Base-by-base conservation (phyloP, 208 protist genomes). In the Naegleria gruberi region DNA sequence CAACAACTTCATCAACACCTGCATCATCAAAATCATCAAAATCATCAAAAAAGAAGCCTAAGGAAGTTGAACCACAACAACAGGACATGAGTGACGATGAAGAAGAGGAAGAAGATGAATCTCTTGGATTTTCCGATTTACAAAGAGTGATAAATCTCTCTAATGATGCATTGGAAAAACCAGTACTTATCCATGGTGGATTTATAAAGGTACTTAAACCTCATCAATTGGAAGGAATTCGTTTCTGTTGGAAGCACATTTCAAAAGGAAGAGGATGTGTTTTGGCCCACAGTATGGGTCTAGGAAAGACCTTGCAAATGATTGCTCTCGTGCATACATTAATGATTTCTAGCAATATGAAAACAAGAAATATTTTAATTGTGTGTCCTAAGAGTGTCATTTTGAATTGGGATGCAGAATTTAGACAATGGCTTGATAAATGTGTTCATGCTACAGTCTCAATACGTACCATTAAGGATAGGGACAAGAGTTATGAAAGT, bases 301-400 rank as follows among this genome's bases (percentile, higher is more conserved):
- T 92, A 46, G 91, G 91, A 65, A 92, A 92, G 74, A 92, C 87
- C 0, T 30, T 90, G 8, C 91, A 92, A 87, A 46, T 90, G 5
- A 34, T 91, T 30, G 45, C 92, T 4, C 23, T 92, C 30, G 81
- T 4, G 0, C 51, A 90, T 88, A 10, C 92, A 8, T 74, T 92
- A 37, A n/a, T 91, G 10, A 91, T 90, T 43, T 91, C 96, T 30
- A 93, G 96, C 37, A 65, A 65, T 4, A 30, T 65, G 51, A 89
- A 55, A n/a, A 89, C 77, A 55, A 87, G 88, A 89, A 90, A 30
- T 3, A 74, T 91, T 17, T n/a, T 91, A 6, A 77, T 91, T 83
- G 82, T 90, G 26, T 87, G 57, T 51, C 90, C 90, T 23, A 91
- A 91, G 34, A 88, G 57, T 43, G 84, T 47, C 19, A 23, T 91